Base-by-base conservation (phyloP, 192 early-diverging fungal genomes). In the Rhizophagus clarus region DNA sequence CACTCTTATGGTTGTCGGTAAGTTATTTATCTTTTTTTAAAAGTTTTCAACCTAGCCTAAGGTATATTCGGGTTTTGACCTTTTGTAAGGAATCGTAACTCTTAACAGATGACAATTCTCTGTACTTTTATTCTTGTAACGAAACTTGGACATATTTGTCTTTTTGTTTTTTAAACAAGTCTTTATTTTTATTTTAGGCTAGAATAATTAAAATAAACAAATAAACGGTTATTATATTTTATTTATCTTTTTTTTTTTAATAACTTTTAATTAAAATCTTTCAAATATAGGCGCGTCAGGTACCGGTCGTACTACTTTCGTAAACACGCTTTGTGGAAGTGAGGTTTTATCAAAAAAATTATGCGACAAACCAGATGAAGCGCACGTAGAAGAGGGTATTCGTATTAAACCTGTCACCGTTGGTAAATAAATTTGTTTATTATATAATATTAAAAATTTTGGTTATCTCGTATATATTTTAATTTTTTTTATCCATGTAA, bases 251-350 rank as follows among this genome's bases (percentile, higher is more conserved):
- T n/a, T n/a, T n/a, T n/a, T n/a, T 40, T 40, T 40, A 40, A 40
- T 40, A 40, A 40, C 37, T 7, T 40, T 40, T 40, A 40, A 40
- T 40, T 64, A 14, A 68, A 62, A 61, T 45, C 49, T 28, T 24
- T 47, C 66, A 61, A 32, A 66, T 26, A 12, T 79, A 95, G 95
- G 96, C 77, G 92, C 94, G 51, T 96, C 97, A 17, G 98, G 98
- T 49, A 91, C 97, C 29, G 98, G 98, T n/a, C 96, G 97, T 77
- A 96, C 97, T 66, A 99, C 98, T 56, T 98, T 99, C 89, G 92
- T 98, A 68, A 99, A 99, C 90, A 98, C 98, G 11, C 89, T 99
- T 47, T 99, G 97, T 87, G 95, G 96, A 85, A 88, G 89, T 69
- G 82, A 82, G 79, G 92, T 94, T 49, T 87, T 97, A 29, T 85